Percentiles rank a stretch among this genome's conserved stretches.
These are phyloP conservation scores for Incumbomyces delicatus DNA, from an alignment of 2,329 filamentous ascomycete genomes.

Conservation along the genomic window DNA sequence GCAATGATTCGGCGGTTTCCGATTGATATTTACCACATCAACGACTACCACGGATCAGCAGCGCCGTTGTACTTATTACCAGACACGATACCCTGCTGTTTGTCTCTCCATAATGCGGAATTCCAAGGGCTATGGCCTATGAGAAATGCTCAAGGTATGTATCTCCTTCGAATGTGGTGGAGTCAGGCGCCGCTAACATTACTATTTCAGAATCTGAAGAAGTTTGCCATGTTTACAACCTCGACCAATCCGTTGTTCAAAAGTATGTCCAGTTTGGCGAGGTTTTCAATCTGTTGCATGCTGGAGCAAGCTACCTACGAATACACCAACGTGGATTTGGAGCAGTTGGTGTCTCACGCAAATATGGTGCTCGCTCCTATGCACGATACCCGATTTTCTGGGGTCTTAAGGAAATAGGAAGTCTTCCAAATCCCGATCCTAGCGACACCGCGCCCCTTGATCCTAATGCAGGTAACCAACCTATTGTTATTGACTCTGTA, in stretches of 20 bases:
- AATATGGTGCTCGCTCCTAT: slow-evolving; percentile 49
- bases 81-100: slow-evolving; percentile 49
- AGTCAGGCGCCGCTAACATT: no score
- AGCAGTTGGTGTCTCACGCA: slow-evolving; percentile 49
- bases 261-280: slow-evolving; percentile 50
- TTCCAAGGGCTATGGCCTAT: slow-evolving; percentile 62
- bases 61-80: slow-evolving; percentile 57
- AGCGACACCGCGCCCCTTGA: slow-evolving; percentile 45
- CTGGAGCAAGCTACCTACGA: slow-evolving; percentile 47
- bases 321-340: slow-evolving; percentile 51
- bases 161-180: no score
- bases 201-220: slow-evolving; percentile 28
- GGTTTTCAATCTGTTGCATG: slow-evolving; percentile 50
- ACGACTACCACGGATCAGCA: slow-evolving; percentile 54
- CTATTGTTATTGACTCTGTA: slow-evolving; percentile 33
- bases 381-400: slow-evolving; percentile 52
- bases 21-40: slow-evolving; percentile 56
- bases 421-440: slow-evolving; percentile 49
- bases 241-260: slow-evolving; percentile 40
- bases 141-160: slow-evolving; percentile 15
- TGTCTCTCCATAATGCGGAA: slow-evolving; percentile 60
- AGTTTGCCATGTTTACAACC: slow-evolving; percentile 47
- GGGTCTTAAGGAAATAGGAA: slow-evolving; percentile 44
- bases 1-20: slow-evolving; percentile 53
- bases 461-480: slow-evolving; percentile 30